phyloP scores from a whole-genome alignment of 2,329 filamentous ascomycete species.

The Arthroderma sp. region DNA sequence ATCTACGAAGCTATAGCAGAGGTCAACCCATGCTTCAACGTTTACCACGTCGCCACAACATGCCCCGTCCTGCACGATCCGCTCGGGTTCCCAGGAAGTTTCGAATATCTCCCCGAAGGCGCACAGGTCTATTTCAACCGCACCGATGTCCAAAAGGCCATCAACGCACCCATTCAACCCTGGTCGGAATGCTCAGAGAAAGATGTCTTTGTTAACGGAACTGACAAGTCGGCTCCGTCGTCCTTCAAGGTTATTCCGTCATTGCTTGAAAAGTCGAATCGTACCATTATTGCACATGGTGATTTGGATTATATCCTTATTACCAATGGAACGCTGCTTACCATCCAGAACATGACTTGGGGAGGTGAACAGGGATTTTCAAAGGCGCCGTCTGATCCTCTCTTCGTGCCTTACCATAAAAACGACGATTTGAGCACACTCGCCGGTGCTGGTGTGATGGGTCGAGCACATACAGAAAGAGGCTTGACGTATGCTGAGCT shows the following conservation, averaged over 20 bases:
- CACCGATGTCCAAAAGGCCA: conserved; percentile 52
- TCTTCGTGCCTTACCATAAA: conserved; percentile 55
- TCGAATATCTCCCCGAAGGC: conserved; percentile 50
- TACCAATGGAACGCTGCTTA: conserved; percentile 55
- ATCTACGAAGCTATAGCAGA: conserved; percentile 41
- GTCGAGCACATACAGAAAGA: conserved; percentile 58
- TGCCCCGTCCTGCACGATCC: conserved; percentile 60
- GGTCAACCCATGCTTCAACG: conserved; percentile 66
- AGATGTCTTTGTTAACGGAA: conserved; percentile 34
- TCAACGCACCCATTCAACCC: conserved; percentile 47
- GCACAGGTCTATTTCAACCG: conserved; percentile 57
- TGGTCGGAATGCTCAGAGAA: conserved; percentile 45
- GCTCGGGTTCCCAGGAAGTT: conserved; percentile 53
- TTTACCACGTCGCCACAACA: conserved; percentile 59
- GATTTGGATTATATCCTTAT: conserved; percentile 55
- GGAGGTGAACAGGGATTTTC: conserved; percentile 59
- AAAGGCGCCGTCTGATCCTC: conserved; percentile 43
- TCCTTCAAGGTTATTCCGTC: conserved; percentile 48
- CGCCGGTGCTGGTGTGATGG: conserved; percentile 54
- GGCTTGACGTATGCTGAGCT: conserved; percentile 60
- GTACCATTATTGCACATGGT: conserved; percentile 63
- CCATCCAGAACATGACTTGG: conserved; percentile 74
- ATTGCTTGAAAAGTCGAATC: conserved; percentile 59
- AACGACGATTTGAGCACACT: conserved; percentile 34
- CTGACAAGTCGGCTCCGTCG: conserved; percentile 36